A percentile compares a stretch with the other conserved stretches of the same genome.
phyloP scores from a whole-genome alignment of 345 rosid species.

The Eucalyptus cloeziana region DNA sequence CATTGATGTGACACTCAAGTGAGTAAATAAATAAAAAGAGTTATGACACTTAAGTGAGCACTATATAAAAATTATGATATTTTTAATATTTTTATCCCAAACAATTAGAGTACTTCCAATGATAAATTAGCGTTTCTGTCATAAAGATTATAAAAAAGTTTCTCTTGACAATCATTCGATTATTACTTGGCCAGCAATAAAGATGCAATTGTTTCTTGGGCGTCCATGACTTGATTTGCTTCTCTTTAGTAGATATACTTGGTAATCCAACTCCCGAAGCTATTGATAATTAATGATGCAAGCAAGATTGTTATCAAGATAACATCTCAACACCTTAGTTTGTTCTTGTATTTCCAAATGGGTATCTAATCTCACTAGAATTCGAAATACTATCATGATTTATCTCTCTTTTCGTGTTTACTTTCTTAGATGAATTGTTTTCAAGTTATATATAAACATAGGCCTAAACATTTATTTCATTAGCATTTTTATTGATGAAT shows the following conservation, averaged over 20 bases:
- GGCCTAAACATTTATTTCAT: neutral
- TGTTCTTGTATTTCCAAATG: neutral
- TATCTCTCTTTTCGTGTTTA: neutral
- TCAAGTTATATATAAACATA: neutral
- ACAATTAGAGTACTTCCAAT: neutral
- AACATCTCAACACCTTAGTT: neutral
- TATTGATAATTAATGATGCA: neutral
- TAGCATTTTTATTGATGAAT: neutral
- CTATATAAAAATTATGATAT: too few relatives aligned
- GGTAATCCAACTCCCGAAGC: neutral
- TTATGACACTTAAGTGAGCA: accelerated
- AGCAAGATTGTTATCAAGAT: neutral
- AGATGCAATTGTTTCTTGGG: neutral
- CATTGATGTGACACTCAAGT: neutral
- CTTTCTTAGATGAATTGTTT: neutral
- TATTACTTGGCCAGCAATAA: neutral
- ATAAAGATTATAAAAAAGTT: neutral
- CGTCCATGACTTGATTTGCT: neutral
- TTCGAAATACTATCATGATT: neutral
- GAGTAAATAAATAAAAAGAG: neutral
- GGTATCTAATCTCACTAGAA: neutral
- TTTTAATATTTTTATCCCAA: neutral
- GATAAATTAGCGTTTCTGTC: neutral
- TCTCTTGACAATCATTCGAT: neutral
- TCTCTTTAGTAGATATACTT: neutral